Conservation (phyloP, 106 monocot species). For the Dendrobium officinale region DNA sequence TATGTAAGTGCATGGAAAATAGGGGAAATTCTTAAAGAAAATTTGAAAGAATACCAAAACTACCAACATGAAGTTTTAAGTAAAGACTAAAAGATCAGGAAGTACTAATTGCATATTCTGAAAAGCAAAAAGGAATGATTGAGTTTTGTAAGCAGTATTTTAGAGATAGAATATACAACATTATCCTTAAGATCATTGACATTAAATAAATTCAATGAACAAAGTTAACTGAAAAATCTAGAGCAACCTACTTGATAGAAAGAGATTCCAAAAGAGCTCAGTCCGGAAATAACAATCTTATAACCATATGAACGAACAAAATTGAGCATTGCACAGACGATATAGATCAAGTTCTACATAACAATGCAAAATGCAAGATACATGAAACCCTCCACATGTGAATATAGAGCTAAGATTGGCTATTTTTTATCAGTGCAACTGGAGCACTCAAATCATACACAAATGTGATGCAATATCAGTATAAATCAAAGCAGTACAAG, state of each 20-base stretch:
- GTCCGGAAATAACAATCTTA: not conserved
- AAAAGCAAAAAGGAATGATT: not conserved
- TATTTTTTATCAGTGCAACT: not conserved
- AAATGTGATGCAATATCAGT: not conserved
- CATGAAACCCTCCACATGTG: not conserved
- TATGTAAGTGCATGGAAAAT: not conserved
- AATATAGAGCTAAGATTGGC: not conserved
- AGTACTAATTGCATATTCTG: not conserved
- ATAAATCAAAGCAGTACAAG: not conserved
- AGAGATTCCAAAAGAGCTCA: not conserved
- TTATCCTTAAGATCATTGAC: not conserved
- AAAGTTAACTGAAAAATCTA: not conserved
- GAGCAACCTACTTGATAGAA: not conserved
- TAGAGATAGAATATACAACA: no score
- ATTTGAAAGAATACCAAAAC: not conserved
- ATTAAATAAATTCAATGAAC: not conserved
- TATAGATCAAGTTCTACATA: not conserved
- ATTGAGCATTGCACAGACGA: not conserved
- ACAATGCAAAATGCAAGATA: not conserved
- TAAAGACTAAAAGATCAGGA: not conserved
- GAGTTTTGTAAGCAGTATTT: not conserved
- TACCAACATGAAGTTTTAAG: not conserved
- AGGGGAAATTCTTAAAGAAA: not conserved
- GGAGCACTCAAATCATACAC: not conserved
- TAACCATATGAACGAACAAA: not conserved